phyloP scores from a whole-genome alignment of 2,329 filamentous ascomycete species.

The Venturia effusa region DNA sequence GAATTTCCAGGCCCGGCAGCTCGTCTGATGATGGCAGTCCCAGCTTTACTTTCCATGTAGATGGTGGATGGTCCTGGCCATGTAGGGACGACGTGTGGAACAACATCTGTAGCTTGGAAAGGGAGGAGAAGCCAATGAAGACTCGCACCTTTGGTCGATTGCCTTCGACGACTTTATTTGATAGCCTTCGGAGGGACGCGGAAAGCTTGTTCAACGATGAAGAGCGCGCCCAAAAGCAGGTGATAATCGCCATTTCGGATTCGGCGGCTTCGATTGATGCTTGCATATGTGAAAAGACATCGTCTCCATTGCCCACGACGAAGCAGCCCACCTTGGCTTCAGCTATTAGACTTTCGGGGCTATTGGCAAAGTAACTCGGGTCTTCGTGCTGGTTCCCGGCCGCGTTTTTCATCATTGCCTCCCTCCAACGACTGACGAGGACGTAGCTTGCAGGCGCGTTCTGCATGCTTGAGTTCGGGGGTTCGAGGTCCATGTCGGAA shows the following conservation, averaged over 20 bases:
- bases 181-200: conserved; percentile 49
- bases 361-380: conserved; percentile 29
- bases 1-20: conserved; percentile 52
- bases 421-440: neutral
- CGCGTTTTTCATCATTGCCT: conserved; percentile 7
- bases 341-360: conserved; percentile 24
- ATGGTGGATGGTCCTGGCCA: conserved; percentile 51
- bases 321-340: conserved; percentile 26
- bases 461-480: neutral
- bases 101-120: conserved; percentile 61
- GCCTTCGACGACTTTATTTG: conserved; percentile 32
- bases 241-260: conserved; percentile 62
- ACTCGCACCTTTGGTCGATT: conserved; percentile 42
- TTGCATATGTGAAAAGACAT: conserved; percentile 38
- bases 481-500: neutral
- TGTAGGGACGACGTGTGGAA: conserved; percentile 54
- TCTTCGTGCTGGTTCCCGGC: conserved; percentile 16
- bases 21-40: conserved; percentile 50
- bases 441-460: neutral
- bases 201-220: conserved; percentile 47
- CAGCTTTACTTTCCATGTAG: conserved; percentile 49
- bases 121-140: conserved; percentile 66
- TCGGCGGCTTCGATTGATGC: conserved; percentile 51
- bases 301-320: conserved; percentile 33
- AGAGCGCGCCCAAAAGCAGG: conserved; percentile 72